Evolutionary conservation across 2,329 filamentous ascomycete genomes (phyloP), one percentile per base, ranked within the genome.

Genomic region (Leptodontidium sp.): DNA sequence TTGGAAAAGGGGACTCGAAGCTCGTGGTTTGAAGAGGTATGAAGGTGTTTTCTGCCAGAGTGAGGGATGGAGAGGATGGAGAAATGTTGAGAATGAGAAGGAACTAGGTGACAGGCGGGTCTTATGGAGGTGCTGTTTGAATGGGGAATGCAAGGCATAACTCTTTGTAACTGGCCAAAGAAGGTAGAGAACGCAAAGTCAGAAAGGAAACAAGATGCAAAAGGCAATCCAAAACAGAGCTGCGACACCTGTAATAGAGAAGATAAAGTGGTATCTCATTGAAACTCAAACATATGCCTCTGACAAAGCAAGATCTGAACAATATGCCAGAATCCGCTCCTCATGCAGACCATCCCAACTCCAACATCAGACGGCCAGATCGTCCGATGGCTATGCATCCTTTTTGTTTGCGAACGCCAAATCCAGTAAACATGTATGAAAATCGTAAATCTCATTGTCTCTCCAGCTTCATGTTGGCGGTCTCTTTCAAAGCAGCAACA

Each of bases 401-500:
- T 49, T 68, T 70, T 65, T 49, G 15, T 62, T 47, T 59, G 32
- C 53, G 11, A 67, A 71, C 69, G 64, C 69, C 65, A 61, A 21
- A 45, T 32, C 40, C 49, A 21, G 26, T 65, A 11, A 49, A 47
- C 50, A 66, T 66, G 24, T 50, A 47, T 4, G 45, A 17, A 29
- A 55, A 32, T 61, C 63, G 52, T 65, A 65, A 66, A n/a, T 50
- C 47, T 72, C 65, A 73, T 73, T 64, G 70, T 68, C 73, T 68
- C 40, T 71, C 70, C 61, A 77, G 57, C 66, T 77, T 78, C 61
- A 77, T 78, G 73, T 84, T 81, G 11, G 83, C 82, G 55, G 85
- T 84, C 74, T 91, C 89, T 66, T 84, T 85, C 17, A 91, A 81
- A 64, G 88, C 88, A 66, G 89, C 87, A 62, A 84, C 84, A 61